Evolutionary conservation across 306 rosid species (phyloP).

Genomic region (Lathyrus aphaca): DNA sequence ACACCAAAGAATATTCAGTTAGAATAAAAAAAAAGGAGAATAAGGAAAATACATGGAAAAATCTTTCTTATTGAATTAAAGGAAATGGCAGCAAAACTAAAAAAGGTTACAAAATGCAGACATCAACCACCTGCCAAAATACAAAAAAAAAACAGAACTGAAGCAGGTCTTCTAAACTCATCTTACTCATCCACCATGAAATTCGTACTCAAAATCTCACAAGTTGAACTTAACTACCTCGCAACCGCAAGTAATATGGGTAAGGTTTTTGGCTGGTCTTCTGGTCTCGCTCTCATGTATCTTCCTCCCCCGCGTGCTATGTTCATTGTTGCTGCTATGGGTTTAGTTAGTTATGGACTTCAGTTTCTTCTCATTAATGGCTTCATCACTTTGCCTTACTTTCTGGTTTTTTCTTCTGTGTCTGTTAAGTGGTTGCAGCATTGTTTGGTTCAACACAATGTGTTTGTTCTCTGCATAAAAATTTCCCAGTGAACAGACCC

Average conservation of each 20-base stretch:
- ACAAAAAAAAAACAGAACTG: too few relatives aligned
- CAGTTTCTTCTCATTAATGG: slow-evolving; percentile 78
- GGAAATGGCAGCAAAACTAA: too few relatives aligned
- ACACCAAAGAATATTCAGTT: too few relatives aligned
- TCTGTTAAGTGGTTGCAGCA: slow-evolving; percentile 85
- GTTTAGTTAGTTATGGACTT: slow-evolving; percentile 69
- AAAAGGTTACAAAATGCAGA: too few relatives aligned
- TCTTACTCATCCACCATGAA: slow-evolving; percentile 76
- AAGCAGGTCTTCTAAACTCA: too few relatives aligned
- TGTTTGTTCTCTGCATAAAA: slow-evolving; percentile 94
- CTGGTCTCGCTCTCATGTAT: slow-evolving; percentile 74
- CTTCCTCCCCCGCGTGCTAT: slow-evolving; percentile 67
- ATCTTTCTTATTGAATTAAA: too few relatives aligned
- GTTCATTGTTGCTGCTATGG: slow-evolving; percentile 74
- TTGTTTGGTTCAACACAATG: slow-evolving; percentile 98
- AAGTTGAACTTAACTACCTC: slow-evolving; percentile 75
- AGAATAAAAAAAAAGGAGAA: too few relatives aligned
- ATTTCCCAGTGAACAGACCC: slow-evolving; percentile 78
- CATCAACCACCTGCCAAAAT: too few relatives aligned
- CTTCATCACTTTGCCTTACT: slow-evolving; percentile 72
- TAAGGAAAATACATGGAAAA: too few relatives aligned
- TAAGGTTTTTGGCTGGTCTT: slow-evolving; percentile 87
- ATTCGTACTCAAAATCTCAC: slow-evolving; percentile 73
- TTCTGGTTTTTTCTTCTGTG: slow-evolving; percentile 76
- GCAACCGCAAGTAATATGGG: slow-evolving; percentile 91